Conservation (phyloP, 2,329 filamentous ascomycete genomes). For the Didymella keratinophila region DNA sequence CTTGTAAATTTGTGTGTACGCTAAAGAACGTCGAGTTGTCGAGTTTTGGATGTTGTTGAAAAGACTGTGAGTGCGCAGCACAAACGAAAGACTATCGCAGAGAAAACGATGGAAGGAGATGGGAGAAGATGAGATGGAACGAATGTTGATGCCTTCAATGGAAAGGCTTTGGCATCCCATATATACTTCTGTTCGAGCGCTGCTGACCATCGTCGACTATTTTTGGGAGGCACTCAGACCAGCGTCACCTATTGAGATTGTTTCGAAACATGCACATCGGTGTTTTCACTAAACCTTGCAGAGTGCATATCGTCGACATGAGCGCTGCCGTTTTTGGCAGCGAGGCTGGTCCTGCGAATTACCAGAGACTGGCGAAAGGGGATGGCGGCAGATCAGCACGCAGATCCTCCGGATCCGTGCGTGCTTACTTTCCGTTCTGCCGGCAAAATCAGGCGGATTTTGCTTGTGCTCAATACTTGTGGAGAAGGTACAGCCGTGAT, state of each 20-base stretch:
- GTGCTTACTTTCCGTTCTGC: not conserved
- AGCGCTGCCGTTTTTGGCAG: slow-evolving; percentile 6
- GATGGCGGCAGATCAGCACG: not conserved
- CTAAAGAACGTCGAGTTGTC: slow-evolving; percentile 1
- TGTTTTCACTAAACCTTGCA: slow-evolving; percentile 8
- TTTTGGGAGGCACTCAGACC: slow-evolving; percentile 10
- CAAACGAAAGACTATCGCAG: slow-evolving; percentile 15
- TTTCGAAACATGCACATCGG: slow-evolving; percentile 8
- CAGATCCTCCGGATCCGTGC: slow-evolving; percentile 3
- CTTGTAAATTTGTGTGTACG: not conserved
- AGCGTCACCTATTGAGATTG: slow-evolving; percentile 4
- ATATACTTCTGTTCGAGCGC: slow-evolving; percentile 1
- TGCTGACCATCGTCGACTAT: slow-evolving; percentile 2
- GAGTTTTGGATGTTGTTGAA: slow-evolving; percentile 2
- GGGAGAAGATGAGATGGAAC: slow-evolving; percentile 1
- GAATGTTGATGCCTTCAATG: slow-evolving; percentile 6
- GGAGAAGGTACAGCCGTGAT: not conserved
- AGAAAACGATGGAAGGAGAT: not conserved
- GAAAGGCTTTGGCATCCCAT: not conserved
- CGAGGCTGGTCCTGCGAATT: slow-evolving; percentile 1
- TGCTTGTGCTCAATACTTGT: not conserved
- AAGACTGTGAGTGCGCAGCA: slow-evolving; percentile 20
- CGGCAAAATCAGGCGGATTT: not conserved
- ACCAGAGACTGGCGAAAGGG: not conserved
- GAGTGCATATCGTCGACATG: not conserved